phyloP scores from a whole-genome alignment of 306 rosid genomes.

The Cajanus cajan region DNA sequence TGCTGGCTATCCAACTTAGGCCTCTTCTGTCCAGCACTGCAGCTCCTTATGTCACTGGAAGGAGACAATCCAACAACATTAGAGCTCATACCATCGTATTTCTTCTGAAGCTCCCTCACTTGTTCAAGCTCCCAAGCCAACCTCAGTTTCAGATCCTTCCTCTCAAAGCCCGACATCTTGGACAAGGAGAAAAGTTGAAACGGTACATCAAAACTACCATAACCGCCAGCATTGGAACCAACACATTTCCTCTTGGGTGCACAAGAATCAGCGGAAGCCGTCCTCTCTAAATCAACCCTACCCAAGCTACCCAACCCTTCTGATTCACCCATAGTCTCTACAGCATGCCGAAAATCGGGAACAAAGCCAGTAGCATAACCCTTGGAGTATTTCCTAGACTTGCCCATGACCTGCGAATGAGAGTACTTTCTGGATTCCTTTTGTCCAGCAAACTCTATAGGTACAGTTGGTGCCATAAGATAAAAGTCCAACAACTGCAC shows the following conservation, averaged over 20 bases:
- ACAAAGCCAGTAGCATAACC: conserved; percentile 80
- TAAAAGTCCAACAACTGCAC: conserved; percentile 57
- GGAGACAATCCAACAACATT: conserved; percentile 49
- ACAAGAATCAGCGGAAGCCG: conserved; percentile 60
- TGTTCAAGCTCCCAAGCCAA: conserved; percentile 75
- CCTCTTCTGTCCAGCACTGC: conserved; percentile 60
- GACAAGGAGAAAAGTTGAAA: conserved; percentile 59
- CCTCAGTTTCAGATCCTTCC: conserved; percentile 63
- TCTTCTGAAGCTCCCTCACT: conserved; percentile 65
- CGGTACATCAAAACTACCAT: conserved; percentile 60
- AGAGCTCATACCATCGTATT: conserved; percentile 43
- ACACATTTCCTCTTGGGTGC: conserved; percentile 63
- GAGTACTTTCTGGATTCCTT: conserved; percentile 62
- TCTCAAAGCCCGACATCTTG: conserved; percentile 61
- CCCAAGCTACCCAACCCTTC: conserved; percentile 88
- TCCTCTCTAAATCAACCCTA: conserved; percentile 55
- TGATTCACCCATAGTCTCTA: conserved; percentile 85
- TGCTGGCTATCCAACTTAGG: conserved; percentile 48
- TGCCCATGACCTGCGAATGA: conserved; percentile 74
- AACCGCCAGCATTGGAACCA: conserved; percentile 51
- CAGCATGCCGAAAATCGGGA: conserved; percentile 82
- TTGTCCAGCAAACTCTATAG: conserved; percentile 83
- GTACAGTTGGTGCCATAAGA: conserved; percentile 96
- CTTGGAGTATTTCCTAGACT: conserved; percentile 83
- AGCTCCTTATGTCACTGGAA: conserved; percentile 64